These are phyloP conservation scores for Silene noctiflora DNA, from an alignment of 179 eudicot species.

Conservation along the genomic window DNA sequence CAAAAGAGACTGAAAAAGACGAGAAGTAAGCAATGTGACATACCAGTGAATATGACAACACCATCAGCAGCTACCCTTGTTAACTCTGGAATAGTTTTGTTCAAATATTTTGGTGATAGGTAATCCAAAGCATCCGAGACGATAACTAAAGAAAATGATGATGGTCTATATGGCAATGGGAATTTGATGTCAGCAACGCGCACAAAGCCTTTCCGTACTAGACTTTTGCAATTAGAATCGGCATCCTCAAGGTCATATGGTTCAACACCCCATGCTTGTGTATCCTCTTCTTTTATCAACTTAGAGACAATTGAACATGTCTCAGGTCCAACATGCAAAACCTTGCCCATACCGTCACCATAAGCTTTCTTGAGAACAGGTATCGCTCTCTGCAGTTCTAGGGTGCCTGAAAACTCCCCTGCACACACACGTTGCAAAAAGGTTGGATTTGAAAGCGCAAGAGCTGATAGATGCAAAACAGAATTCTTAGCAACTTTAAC, in stretches of 20 bases:
- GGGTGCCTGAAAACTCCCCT: constrained; percentile 90
- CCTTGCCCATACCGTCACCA: constrained; percentile 76
- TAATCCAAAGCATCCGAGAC: constrained; percentile 93
- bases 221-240: constrained; percentile 65
- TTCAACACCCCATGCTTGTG: constrained; percentile 97
- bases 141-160: constrained; percentile 80
- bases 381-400: constrained; percentile 70
- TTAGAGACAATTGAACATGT: constrained; percentile 80
- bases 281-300: constrained; percentile 66
- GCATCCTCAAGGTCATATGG: constrained; percentile 95
- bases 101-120: constrained; percentile 83
- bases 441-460: neutral
- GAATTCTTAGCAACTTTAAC: neutral
- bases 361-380: constrained; percentile 77
- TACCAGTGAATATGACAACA: constrained; percentile 79
- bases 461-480: neutral
- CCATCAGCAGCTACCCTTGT: constrained; percentile 75
- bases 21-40: neutral
- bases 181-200: constrained; percentile 97
- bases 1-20: neutral
- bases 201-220: constrained; percentile 76
- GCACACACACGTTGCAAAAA: neutral
- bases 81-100: constrained; percentile 88
- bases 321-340: constrained; percentile 93
- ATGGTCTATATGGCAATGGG: constrained; percentile 76